Conservation (phyloP, 768 basidiomycete genomes). For the Chalciporus chontae region DNA sequence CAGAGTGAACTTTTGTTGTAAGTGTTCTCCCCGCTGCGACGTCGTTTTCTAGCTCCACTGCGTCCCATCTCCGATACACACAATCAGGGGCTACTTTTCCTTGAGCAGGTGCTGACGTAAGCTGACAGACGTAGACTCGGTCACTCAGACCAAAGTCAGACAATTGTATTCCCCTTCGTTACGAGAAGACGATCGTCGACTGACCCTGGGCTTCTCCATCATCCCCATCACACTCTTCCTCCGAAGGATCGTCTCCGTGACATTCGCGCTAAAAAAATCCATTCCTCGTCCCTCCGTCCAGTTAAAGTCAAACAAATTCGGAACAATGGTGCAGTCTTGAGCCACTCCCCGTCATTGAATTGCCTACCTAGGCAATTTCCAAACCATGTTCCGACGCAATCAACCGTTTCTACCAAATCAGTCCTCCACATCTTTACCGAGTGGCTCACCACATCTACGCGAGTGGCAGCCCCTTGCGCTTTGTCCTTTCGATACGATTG, state of each 20-base stretch:
- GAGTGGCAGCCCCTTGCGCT: conserved; percentile 17
- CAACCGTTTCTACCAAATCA: conserved; percentile 9
- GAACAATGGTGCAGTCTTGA: not conserved
- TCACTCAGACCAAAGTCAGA: not conserved
- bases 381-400: conserved; percentile 22
- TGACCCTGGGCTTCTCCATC: not conserved
- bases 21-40: too few species aligned
- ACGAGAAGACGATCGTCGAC: not conserved
- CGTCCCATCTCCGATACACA: too few species aligned
- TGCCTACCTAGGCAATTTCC: not conserved
- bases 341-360: not conserved
- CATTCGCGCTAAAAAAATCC: not conserved
- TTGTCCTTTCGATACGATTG: conserved; percentile 19
- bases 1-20: too few species aligned
- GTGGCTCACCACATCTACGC: conserved; percentile 20
- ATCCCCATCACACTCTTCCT: not conserved
- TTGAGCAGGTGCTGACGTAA: conserved; percentile 4
- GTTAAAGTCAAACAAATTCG: too few species aligned
- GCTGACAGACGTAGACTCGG: not conserved
- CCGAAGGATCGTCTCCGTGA: not conserved
- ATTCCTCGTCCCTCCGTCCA: not conserved
- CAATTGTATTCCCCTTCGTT: not conserved
- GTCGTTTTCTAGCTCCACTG: not conserved
- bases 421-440: conserved; percentile 15
- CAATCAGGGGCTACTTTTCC: conserved; percentile 1